Evolutionary conservation across 2,329 filamentous ascomycete species (phyloP).

Genomic region (Metarhizium album): DNA sequence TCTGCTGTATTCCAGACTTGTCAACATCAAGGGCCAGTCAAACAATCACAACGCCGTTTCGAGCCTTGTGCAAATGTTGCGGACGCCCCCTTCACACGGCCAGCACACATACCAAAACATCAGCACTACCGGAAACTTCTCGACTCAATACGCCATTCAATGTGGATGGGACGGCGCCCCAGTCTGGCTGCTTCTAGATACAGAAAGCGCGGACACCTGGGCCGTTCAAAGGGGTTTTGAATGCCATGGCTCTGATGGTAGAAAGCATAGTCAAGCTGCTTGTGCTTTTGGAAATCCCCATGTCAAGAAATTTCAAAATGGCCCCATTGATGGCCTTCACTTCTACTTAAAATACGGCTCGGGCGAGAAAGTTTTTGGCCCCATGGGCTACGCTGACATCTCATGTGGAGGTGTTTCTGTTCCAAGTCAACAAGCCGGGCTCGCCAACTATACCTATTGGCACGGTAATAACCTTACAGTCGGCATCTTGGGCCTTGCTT

Average conservation of each 20-base stretch:
- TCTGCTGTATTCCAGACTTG: slow-evolving; percentile 22
- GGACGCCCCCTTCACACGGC: slow-evolving; percentile 8
- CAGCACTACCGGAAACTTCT: slow-evolving; percentile 25
- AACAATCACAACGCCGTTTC: slow-evolving; percentile 19
- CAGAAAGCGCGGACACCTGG: slow-evolving; percentile 43
- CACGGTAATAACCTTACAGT: slow-evolving; percentile 40
- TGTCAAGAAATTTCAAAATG: slow-evolving; percentile 29
- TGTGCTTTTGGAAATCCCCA: slow-evolving; percentile 32
- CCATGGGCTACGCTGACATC: slow-evolving; percentile 36
- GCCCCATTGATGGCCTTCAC: slow-evolving; percentile 29
- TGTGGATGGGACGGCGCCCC: slow-evolving; percentile 28
- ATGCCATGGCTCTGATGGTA: slow-evolving; percentile 28
- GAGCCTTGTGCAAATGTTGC: slow-evolving; percentile 15
- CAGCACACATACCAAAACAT: slow-evolving; percentile 26
- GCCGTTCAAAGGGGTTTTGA: slow-evolving; percentile 28
- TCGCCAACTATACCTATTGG: slow-evolving; percentile 40
- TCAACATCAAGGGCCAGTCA: slow-evolving; percentile 15
- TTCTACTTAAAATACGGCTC: slow-evolving; percentile 37
- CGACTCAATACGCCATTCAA: slow-evolving; percentile 31
- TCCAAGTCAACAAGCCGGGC: slow-evolving; percentile 33
- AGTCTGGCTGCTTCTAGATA: slow-evolving; percentile 36
- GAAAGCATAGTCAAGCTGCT: slow-evolving; percentile 16
- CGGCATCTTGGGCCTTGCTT: slow-evolving; percentile 40
- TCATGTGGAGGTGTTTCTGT: slow-evolving; percentile 34
- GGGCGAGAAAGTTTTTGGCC: slow-evolving; percentile 36